phyloP scores from a whole-genome alignment of 2,329 filamentous ascomycete genomes.

The Grosmannia huntii region DNA sequence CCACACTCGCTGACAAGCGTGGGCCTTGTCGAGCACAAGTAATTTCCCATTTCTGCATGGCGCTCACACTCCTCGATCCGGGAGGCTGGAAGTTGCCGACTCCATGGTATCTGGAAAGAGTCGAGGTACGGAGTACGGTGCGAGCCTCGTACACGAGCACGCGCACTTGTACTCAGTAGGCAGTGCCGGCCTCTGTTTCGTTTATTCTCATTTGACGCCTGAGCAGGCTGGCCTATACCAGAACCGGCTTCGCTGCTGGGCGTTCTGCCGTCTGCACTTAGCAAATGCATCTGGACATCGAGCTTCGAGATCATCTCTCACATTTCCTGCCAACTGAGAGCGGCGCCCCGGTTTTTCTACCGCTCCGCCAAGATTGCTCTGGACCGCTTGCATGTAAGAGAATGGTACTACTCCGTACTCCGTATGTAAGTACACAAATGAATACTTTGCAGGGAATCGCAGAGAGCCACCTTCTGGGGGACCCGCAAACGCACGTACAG shows the following conservation, averaged over 20 bases:
- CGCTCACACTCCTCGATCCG: neutral
- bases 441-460: neutral
- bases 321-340: neutral
- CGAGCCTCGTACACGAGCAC: neutral
- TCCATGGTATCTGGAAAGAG: neutral
- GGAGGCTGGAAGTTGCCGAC: neutral
- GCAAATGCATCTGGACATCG: neutral
- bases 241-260: neutral
- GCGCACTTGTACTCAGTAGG: neutral
- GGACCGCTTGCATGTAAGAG: neutral
- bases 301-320: neutral
- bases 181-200: neutral
- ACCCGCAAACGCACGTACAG: neutral
- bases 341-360: neutral
- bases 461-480: neutral
- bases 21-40: neutral
- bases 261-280: neutral
- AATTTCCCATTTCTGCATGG: slow-evolving; percentile 1
- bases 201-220: neutral
- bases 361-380: neutral
- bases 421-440: neutral
- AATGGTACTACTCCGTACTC: too few relatives aligned
- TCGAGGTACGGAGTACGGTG: neutral
- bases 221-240: neutral
- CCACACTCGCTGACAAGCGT: neutral